Evolutionary conservation across 2,329 filamentous ascomycete genomes (phyloP), one percentile per base, ranked within the genome.

Genomic region (Ceratocystis papillata): DNA sequence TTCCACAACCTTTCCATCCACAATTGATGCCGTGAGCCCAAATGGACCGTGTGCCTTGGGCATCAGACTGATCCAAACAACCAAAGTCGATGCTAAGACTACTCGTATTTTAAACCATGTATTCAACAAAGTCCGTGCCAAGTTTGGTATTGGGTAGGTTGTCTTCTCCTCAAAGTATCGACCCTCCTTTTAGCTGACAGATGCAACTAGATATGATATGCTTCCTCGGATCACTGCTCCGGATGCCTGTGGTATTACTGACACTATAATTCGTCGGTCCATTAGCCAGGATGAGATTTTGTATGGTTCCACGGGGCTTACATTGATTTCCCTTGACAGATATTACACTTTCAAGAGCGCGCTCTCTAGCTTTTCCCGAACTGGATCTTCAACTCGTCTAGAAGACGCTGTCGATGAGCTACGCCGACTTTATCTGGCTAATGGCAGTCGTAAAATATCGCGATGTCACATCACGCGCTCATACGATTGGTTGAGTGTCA

Each of bases 311-410:
- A 80, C 82, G 30, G 83, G 83, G 20, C 77, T 88, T 10, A 84
- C 80, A 0, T 75, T 88, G 6, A 72, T 86, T 15, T 79, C 83
- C 0, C 77, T 87, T 10, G 85, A 87, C 73, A 79, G 83, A 62
- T 73, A 86, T 59, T 88, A 86, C 74, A 84, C 81, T 53, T 83
- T 88, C 75, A 86, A 86, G 72, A 77, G 78, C 60, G 82, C 83
- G 0, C 77, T 87, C 10, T 78, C 81, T 20, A 79, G 79, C 69
- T 86, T 86, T 72, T 78, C 81, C 3, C 77, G 77, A 67, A 79
- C 77, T 1, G 73, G 72, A 20, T 76, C 75, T 45, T 74, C 74
- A 10, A 72, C 76, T 41, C 77, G 79, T 10, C 77, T 87, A 7
- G 82, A 85, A 69, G 79, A 84, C 61, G 83, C 84, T 33, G 82